phyloP scores from a whole-genome alignment of 768 basidiomycete genomes.

The Dentipellis fragilis region DNA sequence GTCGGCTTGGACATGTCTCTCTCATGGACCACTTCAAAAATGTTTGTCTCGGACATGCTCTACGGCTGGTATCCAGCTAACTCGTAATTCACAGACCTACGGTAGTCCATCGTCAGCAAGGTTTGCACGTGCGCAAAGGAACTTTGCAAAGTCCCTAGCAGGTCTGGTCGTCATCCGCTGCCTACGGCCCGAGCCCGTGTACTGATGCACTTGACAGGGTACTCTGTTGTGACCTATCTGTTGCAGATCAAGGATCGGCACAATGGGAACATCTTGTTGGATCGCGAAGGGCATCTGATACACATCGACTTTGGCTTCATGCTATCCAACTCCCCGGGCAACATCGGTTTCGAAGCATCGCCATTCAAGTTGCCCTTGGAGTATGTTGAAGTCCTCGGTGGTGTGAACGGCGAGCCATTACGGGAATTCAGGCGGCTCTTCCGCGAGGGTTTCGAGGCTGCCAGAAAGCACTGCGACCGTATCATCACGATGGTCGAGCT shows the following conservation, averaged over 20 bases:
- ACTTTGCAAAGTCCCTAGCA: constrained; percentile 92
- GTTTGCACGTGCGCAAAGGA: constrained; percentile 83
- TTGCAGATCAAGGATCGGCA: constrained; percentile 98
- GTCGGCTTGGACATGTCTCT: constrained; percentile 78
- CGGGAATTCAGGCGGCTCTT: constrained; percentile 81
- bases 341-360: constrained; percentile 98
- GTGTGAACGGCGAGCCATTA: constrained; percentile 65
- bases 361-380: constrained; percentile 95
- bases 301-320: constrained; percentile 99
- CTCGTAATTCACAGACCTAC: constrained; percentile 52
- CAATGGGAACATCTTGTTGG: constrained; percentile 95
- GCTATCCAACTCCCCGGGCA: constrained; percentile 92
- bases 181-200: not conserved
- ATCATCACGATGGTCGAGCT: constrained; percentile 92
- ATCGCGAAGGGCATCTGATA: constrained; percentile 88
- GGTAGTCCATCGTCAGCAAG: constrained; percentile 82
- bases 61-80: not conserved
- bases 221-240: constrained; percentile 92
- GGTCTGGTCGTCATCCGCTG: constrained; percentile 8
- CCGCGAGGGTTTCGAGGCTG: constrained; percentile 87
- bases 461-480: constrained; percentile 91
- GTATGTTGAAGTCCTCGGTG: constrained; percentile 93
- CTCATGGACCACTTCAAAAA: constrained; percentile 86
- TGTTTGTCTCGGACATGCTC: constrained; percentile 30
- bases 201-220: constrained; percentile 38